phyloP scores from a whole-genome alignment of 179 eudicot genomes.

The Beta lomatogona region DNA sequence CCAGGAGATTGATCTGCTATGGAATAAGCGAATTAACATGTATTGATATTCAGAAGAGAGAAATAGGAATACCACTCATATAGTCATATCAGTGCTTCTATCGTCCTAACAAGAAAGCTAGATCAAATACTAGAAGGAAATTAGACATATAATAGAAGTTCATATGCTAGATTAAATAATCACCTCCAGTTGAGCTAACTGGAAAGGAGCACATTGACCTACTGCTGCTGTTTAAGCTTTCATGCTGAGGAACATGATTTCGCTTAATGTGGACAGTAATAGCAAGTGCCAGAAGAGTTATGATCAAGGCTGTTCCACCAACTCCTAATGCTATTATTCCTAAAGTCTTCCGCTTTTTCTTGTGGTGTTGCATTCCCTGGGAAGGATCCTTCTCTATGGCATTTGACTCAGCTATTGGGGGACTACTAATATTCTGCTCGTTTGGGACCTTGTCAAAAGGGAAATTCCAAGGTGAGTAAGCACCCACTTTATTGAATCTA shows the following conservation, averaged over 20 bases:
- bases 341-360: slow-evolving; percentile 43
- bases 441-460: slow-evolving; percentile 55
- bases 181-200: slow-evolving; percentile 59
- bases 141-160: not conserved
- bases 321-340: slow-evolving; percentile 51
- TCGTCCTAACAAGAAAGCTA: not conserved
- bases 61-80: not conserved
- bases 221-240: slow-evolving; percentile 35
- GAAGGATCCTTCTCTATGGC: slow-evolving; percentile 66
- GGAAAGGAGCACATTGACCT: slow-evolving; percentile 57
- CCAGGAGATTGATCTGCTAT: slow-evolving; percentile 33
- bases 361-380: slow-evolving; percentile 31
- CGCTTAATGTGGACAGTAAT: slow-evolving; percentile 35
- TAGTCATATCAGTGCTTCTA: not conserved
- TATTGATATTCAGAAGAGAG: not conserved
- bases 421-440: slow-evolving; percentile 54
- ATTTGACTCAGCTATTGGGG: slow-evolving; percentile 72
- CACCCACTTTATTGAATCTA: slow-evolving; percentile 46
- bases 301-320: slow-evolving; percentile 53
- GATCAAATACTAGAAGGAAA: not conserved
- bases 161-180: slow-evolving; percentile 8
- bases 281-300: slow-evolving; percentile 50
- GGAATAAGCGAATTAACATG: slow-evolving; percentile 3
- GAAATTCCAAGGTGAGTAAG: slow-evolving; percentile 70
- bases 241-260: slow-evolving; percentile 28